Conservation (phyloP, 1,139 yeast genomes). For the Debaryomyces singareniensis region DNA sequence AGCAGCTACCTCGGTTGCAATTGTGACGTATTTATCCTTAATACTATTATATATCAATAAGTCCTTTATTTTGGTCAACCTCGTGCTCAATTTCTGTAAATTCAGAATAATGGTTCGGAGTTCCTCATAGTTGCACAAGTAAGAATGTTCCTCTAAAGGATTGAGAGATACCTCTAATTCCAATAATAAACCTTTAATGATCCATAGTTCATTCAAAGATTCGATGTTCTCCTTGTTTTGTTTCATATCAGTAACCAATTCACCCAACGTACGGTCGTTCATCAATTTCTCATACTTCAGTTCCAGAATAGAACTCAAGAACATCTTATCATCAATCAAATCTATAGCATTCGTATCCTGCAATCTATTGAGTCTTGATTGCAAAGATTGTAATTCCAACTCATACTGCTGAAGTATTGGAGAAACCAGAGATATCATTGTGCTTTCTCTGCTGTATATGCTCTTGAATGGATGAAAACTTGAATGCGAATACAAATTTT, state of each 20-base stretch:
- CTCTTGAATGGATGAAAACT: no score
- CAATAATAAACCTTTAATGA: slow-evolving; percentile 14
- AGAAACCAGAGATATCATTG: no score
- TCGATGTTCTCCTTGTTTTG: slow-evolving; percentile 10
- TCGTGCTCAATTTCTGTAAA: slow-evolving; percentile 12
- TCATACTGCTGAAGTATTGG: no score
- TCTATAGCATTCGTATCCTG: slow-evolving; percentile 10
- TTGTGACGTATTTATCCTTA: slow-evolving; percentile 6
- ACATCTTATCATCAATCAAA: slow-evolving; percentile 12
- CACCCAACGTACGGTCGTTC: slow-evolving; percentile 10
- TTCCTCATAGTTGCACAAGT: slow-evolving; percentile 10
- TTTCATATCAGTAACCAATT: slow-evolving; percentile 15
- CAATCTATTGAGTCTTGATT: no score
- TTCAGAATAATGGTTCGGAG: slow-evolving; percentile 12
- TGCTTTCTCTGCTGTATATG: no score
- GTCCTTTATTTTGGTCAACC: slow-evolving; percentile 14
- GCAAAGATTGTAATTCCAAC: no score
- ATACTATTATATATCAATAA: slow-evolving; percentile 7
- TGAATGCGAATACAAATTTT: no score
- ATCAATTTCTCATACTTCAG: slow-evolving; percentile 5
- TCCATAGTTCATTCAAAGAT: slow-evolving; percentile 18
- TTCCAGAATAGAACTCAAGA: slow-evolving; percentile 2
- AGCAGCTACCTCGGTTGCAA: slow-evolving; percentile 6
- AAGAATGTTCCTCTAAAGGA: slow-evolving; percentile 6
- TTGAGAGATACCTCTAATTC: slow-evolving; percentile 14